Base-by-base conservation (phyloP, 2,329 filamentous ascomycete species). In the Cryphonectria carpinicola region DNA sequence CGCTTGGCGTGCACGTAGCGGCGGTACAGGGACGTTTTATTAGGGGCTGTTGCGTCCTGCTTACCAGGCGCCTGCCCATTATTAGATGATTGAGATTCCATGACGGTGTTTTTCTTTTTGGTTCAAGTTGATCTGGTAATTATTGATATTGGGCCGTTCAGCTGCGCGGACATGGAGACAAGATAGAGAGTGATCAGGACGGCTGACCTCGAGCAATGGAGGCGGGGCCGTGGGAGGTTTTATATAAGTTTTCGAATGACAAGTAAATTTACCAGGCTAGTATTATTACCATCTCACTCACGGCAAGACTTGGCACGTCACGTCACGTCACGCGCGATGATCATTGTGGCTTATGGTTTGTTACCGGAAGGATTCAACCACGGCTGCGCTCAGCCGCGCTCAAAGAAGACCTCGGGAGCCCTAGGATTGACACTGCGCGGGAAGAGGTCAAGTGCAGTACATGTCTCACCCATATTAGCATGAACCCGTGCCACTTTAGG, bases 1-100 rank as follows among this genome's bases (percentile, higher is more conserved):
- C 39, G 70, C 25, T 74, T 74, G 66, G 73, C 72, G 56, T 76
- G 74, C 25, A 71, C n/a, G 61, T 72, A 76, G 25, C 75, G 75
- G 25, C 68, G 71, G 61, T 77, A 77, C 63, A 75, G 73, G 6
- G 75, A 76, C 32, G 32, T 32, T 17, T 70, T 71, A 49, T 71
- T 70, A 39, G 46, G 19, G 14, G 11, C 14, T 22, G 11, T 19
- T 22, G 46, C 14, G n/a, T 54, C 64, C 14, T 39, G 49, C 14
- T 17, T 52, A 28, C 17, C 22, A 6, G 62, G 8, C n/a, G n/a
- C 62, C 2, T 25, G 4, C 32, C 32, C 32, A 4, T 7, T 17
- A 13, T 32, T 49, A 17, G 63, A 54, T 28, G 39, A 3, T 46
- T 46, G 41, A 4, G n/a, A 46, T 6, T 25, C 39, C 61, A 64